Conservation (phyloP, 192 early-diverging fungal species). For the Haplosporangium gracile region DNA sequence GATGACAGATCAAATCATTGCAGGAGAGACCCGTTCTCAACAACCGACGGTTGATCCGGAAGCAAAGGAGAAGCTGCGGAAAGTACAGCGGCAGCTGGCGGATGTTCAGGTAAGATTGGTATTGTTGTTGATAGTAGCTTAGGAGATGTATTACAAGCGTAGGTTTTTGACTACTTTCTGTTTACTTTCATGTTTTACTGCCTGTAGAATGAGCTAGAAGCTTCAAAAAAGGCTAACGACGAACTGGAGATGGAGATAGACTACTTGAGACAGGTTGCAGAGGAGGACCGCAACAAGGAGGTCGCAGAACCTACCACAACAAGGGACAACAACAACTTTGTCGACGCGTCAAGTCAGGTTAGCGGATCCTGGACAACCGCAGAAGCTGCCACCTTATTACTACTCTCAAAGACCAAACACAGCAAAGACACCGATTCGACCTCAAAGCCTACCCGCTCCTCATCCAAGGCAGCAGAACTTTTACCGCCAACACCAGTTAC, state of each 20-base stretch:
- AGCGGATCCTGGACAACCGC: conserved; percentile 30
- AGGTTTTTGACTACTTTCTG: neutral
- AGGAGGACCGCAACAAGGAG: neutral
- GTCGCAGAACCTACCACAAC: neutral
- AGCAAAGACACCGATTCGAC: neutral
- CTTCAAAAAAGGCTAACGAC: neutral
- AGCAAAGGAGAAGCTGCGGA: neutral
- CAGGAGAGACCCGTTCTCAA: conserved; percentile 1
- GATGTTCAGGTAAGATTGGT: conserved; percentile 12
- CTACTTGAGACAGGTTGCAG: neutral
- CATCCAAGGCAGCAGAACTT: neutral
- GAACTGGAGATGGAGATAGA: neutral
- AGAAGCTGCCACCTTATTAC: neutral
- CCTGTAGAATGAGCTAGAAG: neutral
- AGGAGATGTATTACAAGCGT: neutral
- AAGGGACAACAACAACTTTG: neutral
- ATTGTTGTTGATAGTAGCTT: neutral
- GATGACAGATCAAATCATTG: conserved; percentile 48
- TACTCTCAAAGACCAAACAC: neutral
- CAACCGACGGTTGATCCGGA: neutral
- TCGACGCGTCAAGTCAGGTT: conserved; percentile 27
- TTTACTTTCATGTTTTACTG: neutral
- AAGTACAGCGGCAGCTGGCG: conserved; percentile 12
- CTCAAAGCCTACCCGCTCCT: neutral
- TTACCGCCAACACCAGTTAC: neutral